A percentile compares a stretch with the other conserved stretches of the same genome.
phyloP scores from a whole-genome alignment of 352 stramenopile genomes.

The Pythium graminicola region DNA sequence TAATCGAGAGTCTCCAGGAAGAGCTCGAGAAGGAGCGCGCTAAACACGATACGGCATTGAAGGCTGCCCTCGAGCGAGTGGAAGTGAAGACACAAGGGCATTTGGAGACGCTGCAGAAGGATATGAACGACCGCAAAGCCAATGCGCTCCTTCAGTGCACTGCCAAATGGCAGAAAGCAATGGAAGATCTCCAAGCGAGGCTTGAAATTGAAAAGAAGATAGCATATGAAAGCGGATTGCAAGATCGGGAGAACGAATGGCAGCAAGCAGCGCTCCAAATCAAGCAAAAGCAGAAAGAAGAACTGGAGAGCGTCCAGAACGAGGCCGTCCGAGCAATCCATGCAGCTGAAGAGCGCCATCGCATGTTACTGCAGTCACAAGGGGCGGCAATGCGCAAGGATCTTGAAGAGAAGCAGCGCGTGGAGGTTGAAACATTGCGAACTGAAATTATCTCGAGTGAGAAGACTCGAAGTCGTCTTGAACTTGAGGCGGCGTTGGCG shows the following conservation, averaged over 20 bases:
- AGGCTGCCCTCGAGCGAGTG: slow-evolving; percentile 25
- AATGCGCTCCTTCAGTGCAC: slow-evolving; percentile 56
- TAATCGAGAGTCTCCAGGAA: slow-evolving; percentile 30
- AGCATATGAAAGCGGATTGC: slow-evolving; percentile 50
- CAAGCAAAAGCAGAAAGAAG: slow-evolving; percentile 67
- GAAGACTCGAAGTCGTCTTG: background rate
- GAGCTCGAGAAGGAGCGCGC: slow-evolving; percentile 28
- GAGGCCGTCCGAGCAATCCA: slow-evolving; percentile 59
- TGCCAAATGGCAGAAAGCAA: slow-evolving; percentile 59
- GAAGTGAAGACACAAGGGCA: slow-evolving; percentile 33
- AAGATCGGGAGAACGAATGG: slow-evolving; percentile 72
- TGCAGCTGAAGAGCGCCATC: slow-evolving; percentile 56
- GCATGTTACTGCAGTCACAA: slow-evolving; percentile 40
- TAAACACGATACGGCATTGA: slow-evolving; percentile 29
- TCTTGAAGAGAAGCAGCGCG: slow-evolving; percentile 28
- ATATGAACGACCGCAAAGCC: slow-evolving; percentile 56
- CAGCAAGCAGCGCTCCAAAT: slow-evolving; percentile 64
- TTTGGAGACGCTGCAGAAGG: slow-evolving; percentile 41
- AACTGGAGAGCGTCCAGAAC: slow-evolving; percentile 48
- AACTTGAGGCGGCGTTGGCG: slow-evolving; percentile 9
- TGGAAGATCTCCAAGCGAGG: slow-evolving; percentile 59
- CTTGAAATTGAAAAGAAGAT: slow-evolving; percentile 55
- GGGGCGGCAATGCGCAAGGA: slow-evolving; percentile 26
- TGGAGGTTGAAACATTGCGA: slow-evolving; percentile 14
- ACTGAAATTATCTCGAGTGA: slow-evolving; percentile 4